Evolutionary conservation across 116 monocot genomes (phyloP).

Genomic region (Cymodocea nodosa): DNA sequence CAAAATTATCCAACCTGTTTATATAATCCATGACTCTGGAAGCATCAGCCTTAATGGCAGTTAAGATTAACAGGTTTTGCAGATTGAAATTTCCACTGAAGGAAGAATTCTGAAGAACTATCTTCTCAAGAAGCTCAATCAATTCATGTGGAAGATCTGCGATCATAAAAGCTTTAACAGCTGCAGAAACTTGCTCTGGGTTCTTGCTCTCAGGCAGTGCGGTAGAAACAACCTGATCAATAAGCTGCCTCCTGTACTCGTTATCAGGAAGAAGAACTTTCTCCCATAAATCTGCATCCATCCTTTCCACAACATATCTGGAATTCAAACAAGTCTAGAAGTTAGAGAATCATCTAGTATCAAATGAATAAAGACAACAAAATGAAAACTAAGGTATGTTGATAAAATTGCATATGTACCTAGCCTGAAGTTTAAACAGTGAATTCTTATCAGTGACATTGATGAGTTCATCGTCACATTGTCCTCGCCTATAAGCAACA

Average conservation of each 20-base stretch:
- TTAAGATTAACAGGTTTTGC: constrained; percentile 90
- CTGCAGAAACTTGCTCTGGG: constrained; percentile 98
- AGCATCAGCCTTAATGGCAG: constrained; percentile 95
- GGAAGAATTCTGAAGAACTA: constrained; percentile 95
- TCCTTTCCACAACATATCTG: constrained; percentile 99
- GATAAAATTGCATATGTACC: constrained; percentile 24
- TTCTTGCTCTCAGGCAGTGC: constrained; percentile 98
- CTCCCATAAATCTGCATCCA: constrained; percentile 96
- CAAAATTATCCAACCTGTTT: constrained; percentile 97
- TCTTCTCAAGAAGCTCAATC: constrained; percentile 98
- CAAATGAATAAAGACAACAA: background rate
- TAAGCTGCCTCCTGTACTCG: constrained; percentile 84
- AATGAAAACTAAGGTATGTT: background rate
- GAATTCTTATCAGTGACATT: constrained; percentile 98
- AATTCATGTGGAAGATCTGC: constrained; percentile 99
- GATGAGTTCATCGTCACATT: constrained; percentile 98
- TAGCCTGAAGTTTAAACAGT: constrained; percentile 89
- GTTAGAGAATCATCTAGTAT: background rate
- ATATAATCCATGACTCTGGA: constrained; percentile 99
- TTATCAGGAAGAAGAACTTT: constrained; percentile 95
- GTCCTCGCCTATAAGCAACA: constrained; percentile 97
- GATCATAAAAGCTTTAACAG: constrained; percentile 99
- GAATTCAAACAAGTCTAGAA: constrained; percentile 10
- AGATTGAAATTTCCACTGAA: constrained; percentile 98
- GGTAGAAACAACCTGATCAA: constrained; percentile 99